Percentiles rank a stretch among this genome's conserved stretches.
phyloP scores from a whole-genome alignment of 352 stramenopile genomes.

The Phytopythium oedochilum region DNA sequence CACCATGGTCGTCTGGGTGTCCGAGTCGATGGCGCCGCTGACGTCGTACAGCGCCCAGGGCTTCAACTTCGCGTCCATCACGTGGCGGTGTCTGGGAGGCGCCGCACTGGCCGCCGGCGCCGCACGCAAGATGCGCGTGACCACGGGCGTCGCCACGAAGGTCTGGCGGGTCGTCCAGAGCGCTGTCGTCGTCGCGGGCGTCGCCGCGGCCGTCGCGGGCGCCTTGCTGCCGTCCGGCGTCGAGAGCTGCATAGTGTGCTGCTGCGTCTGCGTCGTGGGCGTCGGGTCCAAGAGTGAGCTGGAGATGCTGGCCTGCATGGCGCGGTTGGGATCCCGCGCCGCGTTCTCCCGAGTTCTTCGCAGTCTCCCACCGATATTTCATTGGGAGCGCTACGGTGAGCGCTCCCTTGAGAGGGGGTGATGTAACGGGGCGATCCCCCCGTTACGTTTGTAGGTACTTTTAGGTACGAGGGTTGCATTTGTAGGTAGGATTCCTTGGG shows the following conservation, averaged over 20 bases:
- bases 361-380: background rate
- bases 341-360: too few relatives aligned
- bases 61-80: background rate
- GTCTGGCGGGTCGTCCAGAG: too few relatives aligned
- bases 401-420: background rate
- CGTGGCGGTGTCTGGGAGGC: too few relatives aligned
- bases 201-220: background rate
- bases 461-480: too few relatives aligned
- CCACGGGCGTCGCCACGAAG: too few relatives aligned
- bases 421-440: background rate
- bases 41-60: slow-evolving; percentile 1
- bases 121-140: too few relatives aligned
- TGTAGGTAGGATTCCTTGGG: too few relatives aligned
- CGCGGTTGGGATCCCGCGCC: too few relatives aligned
- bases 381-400: background rate
- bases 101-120: background rate
- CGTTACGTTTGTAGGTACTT: background rate
- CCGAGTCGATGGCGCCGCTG: background rate
- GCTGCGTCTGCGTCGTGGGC: too few relatives aligned
- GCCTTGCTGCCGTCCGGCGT: background rate
- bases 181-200: background rate
- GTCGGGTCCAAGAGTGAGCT: too few relatives aligned
- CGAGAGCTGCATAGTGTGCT: too few relatives aligned
- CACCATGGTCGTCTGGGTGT: background rate
- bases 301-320: too few relatives aligned